Conservation (phyloP, 1,139 yeast genomes). For the Saccharomyces hybrid region DNA sequence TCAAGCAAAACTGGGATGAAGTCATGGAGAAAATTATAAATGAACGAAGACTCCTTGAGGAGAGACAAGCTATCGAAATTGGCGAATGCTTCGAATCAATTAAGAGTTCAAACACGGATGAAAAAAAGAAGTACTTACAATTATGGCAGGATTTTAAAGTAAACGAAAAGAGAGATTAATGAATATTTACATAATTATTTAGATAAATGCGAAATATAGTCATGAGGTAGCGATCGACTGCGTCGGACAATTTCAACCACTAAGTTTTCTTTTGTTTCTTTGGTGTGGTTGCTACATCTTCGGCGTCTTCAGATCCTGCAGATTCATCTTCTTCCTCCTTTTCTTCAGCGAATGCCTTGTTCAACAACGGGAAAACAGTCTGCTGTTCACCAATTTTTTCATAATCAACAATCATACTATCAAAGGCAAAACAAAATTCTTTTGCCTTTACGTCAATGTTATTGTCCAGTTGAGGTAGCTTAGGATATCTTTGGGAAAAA, state of each 20-base stretch:
- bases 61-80: conserved; percentile 75
- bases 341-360: conserved; percentile 30
- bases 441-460: conserved; percentile 26
- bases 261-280: not conserved
- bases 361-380: conserved; percentile 23
- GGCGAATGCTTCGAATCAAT: conserved; percentile 90
- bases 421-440: conserved; percentile 49
- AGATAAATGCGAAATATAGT: not conserved
- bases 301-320: conserved; percentile 4
- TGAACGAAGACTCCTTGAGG: conserved; percentile 66
- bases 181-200: not conserved
- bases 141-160: not conserved
- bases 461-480: conserved; percentile 40
- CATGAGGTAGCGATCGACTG: too few relatives aligned
- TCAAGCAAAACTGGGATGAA: conserved; percentile 47
- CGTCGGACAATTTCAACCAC: not conserved
- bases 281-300: not conserved
- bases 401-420: conserved; percentile 47
- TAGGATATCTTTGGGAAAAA: conserved; percentile 85
- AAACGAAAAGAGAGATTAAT: not conserved
- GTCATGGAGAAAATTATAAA: conserved; percentile 57
- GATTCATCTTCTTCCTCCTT: conserved; percentile 16
- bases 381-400: conserved; percentile 38
- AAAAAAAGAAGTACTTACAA: not conserved
- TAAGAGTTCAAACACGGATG: conserved; percentile 51